These are phyloP conservation scores for Gossypium bickii DNA, from an alignment of 345 rosid species.

Conservation along the genomic window DNA sequence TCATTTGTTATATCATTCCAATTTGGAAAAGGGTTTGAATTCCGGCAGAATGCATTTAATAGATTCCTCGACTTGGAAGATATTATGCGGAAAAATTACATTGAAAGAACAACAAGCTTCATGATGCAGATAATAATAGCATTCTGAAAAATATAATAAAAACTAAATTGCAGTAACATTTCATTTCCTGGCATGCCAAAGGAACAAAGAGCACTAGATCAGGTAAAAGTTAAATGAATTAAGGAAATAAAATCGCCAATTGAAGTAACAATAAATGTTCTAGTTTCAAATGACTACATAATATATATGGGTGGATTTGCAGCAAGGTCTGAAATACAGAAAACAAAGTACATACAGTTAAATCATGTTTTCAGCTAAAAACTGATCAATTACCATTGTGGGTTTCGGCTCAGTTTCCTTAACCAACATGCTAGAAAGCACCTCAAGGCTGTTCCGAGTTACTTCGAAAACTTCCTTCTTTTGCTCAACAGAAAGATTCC, in stretches of 20 bases:
- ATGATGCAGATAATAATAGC: not conserved
- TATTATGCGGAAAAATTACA: not conserved
- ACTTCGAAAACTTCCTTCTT: slow-evolving; percentile 59
- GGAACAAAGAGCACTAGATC: not conserved
- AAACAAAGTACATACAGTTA: not conserved
- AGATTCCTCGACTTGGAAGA: not conserved
- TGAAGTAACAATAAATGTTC: not conserved
- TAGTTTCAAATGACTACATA: not conserved
- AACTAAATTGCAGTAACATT: not conserved
- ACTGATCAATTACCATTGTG: slow-evolving; percentile 37
- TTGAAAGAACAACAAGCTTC: not conserved
- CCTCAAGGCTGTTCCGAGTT: slow-evolving; percentile 65
- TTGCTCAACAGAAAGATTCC: slow-evolving; percentile 43
- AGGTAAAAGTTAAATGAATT: not conserved
- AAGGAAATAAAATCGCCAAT: not conserved
- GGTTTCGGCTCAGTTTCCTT: slow-evolving; percentile 48
- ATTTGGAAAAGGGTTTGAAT: not conserved
- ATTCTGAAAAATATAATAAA: not conserved
- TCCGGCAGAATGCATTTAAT: not conserved
- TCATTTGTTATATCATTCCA: not conserved
- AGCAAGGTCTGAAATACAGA: not conserved
- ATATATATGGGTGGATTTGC: not conserved
- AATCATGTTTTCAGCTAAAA: slow-evolving; percentile 3
- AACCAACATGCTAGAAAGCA: slow-evolving; percentile 71
- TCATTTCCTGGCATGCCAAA: not conserved